Percentiles rank a stretch among this genome's conserved stretches.
Evolutionary conservation across 2,329 filamentous ascomycete genomes (phyloP).

Genomic region (Fusarium beomiforme): DNA sequence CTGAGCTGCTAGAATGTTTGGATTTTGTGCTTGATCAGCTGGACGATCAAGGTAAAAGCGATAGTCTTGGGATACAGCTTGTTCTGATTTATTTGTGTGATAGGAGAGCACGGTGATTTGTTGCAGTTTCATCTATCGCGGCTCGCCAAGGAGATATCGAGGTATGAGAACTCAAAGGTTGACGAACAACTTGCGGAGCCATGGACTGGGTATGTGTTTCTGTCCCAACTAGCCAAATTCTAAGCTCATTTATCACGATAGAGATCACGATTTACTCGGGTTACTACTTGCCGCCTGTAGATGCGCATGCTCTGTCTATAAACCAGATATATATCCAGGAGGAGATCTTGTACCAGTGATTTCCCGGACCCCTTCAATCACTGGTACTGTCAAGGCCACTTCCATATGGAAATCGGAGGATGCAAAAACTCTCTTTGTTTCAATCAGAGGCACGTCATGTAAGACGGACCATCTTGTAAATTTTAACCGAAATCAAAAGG

Average conservation of each 20-base stretch:
- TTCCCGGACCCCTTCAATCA: constrained; percentile 24
- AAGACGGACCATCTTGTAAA: constrained; percentile 40
- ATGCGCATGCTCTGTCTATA: constrained; percentile 37
- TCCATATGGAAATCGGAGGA: constrained; percentile 34
- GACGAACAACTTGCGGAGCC: neutral
- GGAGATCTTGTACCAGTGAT: constrained; percentile 26
- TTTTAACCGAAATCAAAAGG: constrained; percentile 19
- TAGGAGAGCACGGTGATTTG: constrained; percentile 37
- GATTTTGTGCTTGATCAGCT: constrained; percentile 39
- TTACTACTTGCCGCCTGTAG: constrained; percentile 28
- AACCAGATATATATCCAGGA: constrained; percentile 1
- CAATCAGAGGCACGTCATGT: constrained; percentile 34
- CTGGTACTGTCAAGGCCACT: constrained; percentile 32
- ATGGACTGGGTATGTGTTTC: constrained; percentile 19
- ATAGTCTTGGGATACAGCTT: fast-evolving
- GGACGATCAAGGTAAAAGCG: constrained; percentile 23
- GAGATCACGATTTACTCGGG: neutral
- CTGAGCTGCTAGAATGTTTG: constrained; percentile 30
- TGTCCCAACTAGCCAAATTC: neutral
- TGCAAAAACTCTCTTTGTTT: constrained; percentile 25
- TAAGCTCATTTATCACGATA: neutral
- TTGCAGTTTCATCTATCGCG: constrained; percentile 34
- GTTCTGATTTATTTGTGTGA: fast-evolving
- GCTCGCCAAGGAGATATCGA: constrained; percentile 32
- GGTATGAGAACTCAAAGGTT: constrained; percentile 33